phyloP scores from a whole-genome alignment of 2,329 filamentous ascomycete species.

The Aspergillus felis region DNA sequence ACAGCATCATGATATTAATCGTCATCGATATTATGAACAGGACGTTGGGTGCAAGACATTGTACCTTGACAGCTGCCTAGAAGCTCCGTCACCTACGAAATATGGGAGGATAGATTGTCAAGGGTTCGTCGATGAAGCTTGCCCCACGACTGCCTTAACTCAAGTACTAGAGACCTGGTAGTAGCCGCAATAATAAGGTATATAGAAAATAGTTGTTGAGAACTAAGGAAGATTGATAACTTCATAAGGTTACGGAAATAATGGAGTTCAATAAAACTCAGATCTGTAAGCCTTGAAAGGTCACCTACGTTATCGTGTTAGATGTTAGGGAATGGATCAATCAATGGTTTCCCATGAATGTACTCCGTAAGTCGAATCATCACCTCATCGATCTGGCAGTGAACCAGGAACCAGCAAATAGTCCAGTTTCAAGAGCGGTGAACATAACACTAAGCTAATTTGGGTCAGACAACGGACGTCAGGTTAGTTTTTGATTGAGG shows the following conservation, averaged over 20 bases:
- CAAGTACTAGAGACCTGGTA: neutral
- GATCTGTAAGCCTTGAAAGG: neutral
- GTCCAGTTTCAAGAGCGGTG: constrained; percentile 15
- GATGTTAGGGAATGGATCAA: neutral
- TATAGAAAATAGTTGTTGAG: neutral
- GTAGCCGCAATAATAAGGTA: neutral
- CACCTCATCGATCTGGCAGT: neutral
- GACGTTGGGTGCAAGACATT: neutral
- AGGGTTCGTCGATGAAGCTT: neutral
- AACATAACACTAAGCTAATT: constrained; percentile 12
- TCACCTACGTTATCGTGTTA: neutral
- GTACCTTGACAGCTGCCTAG: neutral
- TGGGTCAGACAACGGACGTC: constrained; percentile 10
- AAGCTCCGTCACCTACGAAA: neutral
- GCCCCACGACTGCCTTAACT: neutral
- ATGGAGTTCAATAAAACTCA: neutral
- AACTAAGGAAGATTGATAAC: neutral
- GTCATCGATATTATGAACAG: neutral
- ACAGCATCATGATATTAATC: no score
- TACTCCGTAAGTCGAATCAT: neutral
- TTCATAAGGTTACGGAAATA: neutral
- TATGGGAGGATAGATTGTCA: neutral
- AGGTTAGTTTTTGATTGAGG: constrained; percentile 15
- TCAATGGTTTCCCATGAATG: neutral
- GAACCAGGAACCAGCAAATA: constrained; percentile 3